Percentiles rank a stretch among this genome's conserved stretches.
Evolutionary conservation across 495 filamentous ascomycete genomes (phyloP).

Genomic region (Aspergillus panamensis): DNA sequence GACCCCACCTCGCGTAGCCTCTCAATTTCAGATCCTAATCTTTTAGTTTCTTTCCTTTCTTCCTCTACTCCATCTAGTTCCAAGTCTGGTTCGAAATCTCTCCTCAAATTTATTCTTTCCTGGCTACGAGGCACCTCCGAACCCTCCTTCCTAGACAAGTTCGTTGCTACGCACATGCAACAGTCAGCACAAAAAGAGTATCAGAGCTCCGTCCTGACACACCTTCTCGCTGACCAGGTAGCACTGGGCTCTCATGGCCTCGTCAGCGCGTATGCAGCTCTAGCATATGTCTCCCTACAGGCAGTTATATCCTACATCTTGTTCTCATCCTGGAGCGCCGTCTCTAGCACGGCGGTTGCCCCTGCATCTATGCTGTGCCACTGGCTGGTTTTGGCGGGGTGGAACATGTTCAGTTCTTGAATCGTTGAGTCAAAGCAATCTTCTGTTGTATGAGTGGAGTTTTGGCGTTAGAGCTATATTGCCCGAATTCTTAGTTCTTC

Average conservation of each 20-base stretch:
- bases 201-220: neutral
- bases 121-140: neutral
- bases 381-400: neutral
- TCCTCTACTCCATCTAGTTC: neutral
- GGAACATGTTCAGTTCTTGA: neutral
- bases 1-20: constrained; percentile 5
- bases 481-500: no score
- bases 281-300: neutral
- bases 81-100: neutral
- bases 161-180: neutral
- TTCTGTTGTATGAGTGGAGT: no score
- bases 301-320: neutral
- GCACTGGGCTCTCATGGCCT: neutral
- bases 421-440: neutral
- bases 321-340: neutral
- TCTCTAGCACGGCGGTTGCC: neutral
- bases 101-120: neutral
- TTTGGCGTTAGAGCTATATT: neutral
- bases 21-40: neutral
- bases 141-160: neutral
- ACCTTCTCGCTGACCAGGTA: neutral
- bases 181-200: neutral
- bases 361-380: neutral
- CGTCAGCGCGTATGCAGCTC: neutral
- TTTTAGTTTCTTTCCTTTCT: neutral